Evolutionary conservation across 2,329 filamentous ascomycete genomes (phyloP).

Genomic region (Paecilomyces sp.): DNA sequence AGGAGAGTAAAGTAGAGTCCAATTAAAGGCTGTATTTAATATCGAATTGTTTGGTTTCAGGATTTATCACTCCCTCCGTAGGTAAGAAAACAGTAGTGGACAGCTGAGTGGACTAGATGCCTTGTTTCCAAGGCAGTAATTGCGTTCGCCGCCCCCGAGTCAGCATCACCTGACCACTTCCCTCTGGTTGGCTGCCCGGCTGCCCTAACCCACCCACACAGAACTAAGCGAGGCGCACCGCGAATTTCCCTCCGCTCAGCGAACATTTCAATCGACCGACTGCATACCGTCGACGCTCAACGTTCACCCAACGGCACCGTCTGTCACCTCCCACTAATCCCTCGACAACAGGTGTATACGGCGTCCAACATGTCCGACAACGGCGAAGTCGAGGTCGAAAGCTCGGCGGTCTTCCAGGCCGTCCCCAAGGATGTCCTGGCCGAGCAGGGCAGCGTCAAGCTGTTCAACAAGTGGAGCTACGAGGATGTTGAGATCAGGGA

Average conservation of each 20-base stretch:
- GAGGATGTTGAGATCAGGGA: constrained; percentile 99
- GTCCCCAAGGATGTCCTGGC: constrained; percentile 88
- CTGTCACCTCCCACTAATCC: constrained; percentile 22
- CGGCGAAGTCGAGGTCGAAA: constrained; percentile 90
- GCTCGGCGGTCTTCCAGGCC: constrained; percentile 61
- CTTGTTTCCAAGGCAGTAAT: neutral
- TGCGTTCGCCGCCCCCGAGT: neutral
- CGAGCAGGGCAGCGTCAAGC: constrained; percentile 88
- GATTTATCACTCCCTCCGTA: neutral
- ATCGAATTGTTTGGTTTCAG: neutral
- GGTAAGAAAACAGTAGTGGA: too few relatives aligned
- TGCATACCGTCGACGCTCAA: constrained; percentile 25
- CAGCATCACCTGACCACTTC: constrained; percentile 16
- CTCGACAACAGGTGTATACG: constrained; percentile 31
- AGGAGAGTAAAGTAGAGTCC: neutral
- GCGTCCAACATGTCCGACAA: constrained; percentile 77
- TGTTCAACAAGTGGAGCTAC: constrained; percentile 98
- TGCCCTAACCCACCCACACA: constrained; percentile 35
- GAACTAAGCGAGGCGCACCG: constrained; percentile 37
- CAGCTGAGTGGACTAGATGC: neutral
- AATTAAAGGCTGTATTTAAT: neutral
- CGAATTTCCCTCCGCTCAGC: constrained; percentile 28
- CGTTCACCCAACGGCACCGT: constrained; percentile 29
- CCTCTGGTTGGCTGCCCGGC: constrained; percentile 16
- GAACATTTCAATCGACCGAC: constrained; percentile 30